Evolutionary conservation across 805 yeast species (phyloP), one percentile per base, ranked within the genome.

Genomic region (Zygotorulaspora florentina): DNA sequence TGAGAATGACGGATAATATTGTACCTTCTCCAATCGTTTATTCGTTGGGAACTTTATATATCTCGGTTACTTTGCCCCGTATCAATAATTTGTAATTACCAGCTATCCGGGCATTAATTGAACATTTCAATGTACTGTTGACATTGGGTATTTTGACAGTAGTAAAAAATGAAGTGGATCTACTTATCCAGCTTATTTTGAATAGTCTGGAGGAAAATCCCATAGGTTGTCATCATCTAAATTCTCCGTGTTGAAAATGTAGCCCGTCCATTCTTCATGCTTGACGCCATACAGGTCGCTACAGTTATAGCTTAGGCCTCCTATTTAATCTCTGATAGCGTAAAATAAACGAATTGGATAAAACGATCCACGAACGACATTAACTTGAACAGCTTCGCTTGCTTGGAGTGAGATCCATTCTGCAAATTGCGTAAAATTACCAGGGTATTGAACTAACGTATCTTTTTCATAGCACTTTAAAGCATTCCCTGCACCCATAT

Each of bases 401-500:
- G 52, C 50, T 45, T 52, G 45, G 8, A 47, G 40, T 2, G 54
- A 42, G 33, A 49, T 8, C 50, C 57, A 48, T 27, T 31, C 33
- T n/a, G 48, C 47, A 16, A 23, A 42, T 3, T 49, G 33, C 23
- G 20, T 31, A 29, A 54, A 48, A 8, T 39, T 28, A 5, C 48
- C 43, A 11, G 51, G 40, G 16, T 40, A 28, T 8, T 45, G 5
- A 10, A 38, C 46, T 17, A 48, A 12, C 2, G 36, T 9, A 3
- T 23, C 37, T 34, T 40, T 20, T 33, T 55, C 47, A 52, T 72
- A 65, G 54, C 76, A 72, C 18, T 57, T 57, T 16, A 69, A 62
- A 2, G 67, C 68, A 45, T 54, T 58, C 5, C 62, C 63, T 6
- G 50, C 53, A 33, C 70, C 70, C 41, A 64, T 48, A 39, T 55